Evolutionary conservation across 2,329 filamentous ascomycete genomes (phyloP), one percentile per base, ranked within the genome.

Genomic region (Fusarium neocosmosporiellum): DNA sequence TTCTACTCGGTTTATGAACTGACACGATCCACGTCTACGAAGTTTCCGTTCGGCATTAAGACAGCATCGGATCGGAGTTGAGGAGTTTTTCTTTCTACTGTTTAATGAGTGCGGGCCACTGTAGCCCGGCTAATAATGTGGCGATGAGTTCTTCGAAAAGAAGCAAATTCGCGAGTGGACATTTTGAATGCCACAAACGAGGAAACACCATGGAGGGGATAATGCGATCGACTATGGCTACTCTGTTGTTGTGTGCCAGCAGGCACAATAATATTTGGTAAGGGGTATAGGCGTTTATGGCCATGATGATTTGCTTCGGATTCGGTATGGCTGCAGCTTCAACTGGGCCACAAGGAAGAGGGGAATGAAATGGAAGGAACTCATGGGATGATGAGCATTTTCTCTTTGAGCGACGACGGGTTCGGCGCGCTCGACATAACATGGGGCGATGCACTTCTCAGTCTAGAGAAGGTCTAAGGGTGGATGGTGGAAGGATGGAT

Each of bases 51-150:
- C 76, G 67, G 76, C 76, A 79, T 78, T 60, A 78, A 78, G 69
- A 79, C 72, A 78, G 78, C 80, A 81, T 81, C 72, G 61, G 65
- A 79, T 70, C 60, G 80, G 80, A 77, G 80, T 81, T 79, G 63
- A 61, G 75, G 75, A 65, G 69, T 77, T 77, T 76, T 77, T 71
- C 65, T 61, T 76, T 73, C 70, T 62, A 73, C 36, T 65, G 61
- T 65, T 64, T 69, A 70, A 71, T 72, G 60, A 41, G 64, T 63
- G 34, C 63, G 72, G 71, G 71, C 63, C 18, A 67, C 50, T 20
- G 41, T 22, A 63, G 63, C 63, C 69, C 59, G 55, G 70, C 72
- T 77, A 78, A 78, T 77, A 70, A 62, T 70, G 36, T 69, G 55
- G 48, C 66, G 62, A 43, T 39, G 43, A 43, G 63, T 31, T 27